phyloP scores from a whole-genome alignment of 2,329 filamentous ascomycete genomes.

The Blastomyces gilchristii region DNA sequence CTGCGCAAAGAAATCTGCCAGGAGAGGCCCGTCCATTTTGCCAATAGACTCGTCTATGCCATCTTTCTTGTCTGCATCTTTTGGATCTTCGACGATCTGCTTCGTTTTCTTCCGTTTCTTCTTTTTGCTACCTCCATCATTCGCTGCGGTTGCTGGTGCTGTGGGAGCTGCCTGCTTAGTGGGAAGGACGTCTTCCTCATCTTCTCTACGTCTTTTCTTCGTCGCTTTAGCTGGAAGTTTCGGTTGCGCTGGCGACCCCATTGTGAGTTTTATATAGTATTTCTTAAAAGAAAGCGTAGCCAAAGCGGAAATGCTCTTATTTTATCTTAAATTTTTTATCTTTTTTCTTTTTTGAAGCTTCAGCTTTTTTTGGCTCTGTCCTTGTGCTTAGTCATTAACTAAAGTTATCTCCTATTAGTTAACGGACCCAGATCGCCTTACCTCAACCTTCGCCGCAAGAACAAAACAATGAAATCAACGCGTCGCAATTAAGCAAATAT shows the following conservation, averaged over 20 bases:
- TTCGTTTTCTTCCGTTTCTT: constrained; percentile 18
- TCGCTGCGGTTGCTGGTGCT: background rate
- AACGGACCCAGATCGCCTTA: background rate
- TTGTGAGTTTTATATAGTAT: background rate
- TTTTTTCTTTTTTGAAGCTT: background rate
- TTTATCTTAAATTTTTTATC: background rate
- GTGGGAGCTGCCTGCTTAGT: background rate
- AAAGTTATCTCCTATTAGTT: no score
- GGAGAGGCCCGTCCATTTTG: constrained; percentile 68
- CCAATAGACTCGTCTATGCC: constrained; percentile 71
- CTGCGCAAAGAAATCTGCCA: constrained; percentile 78
- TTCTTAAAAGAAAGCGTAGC: background rate
- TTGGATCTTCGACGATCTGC: constrained; percentile 21
- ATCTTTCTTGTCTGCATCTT: constrained; percentile 50
- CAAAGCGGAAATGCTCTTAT: background rate
- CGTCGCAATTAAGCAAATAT: background rate
- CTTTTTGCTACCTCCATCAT: constrained; percentile 22
- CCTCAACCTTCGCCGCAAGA: background rate
- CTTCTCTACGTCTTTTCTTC: constrained; percentile 12
- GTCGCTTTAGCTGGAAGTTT: background rate
- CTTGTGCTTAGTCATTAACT: background rate
- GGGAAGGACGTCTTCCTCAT: constrained; percentile 19
- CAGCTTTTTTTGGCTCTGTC: background rate
- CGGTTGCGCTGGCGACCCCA: background rate
- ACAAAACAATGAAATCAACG: constrained; percentile 3